Evolutionary conservation across 495 filamentous ascomycete species (phyloP), one percentile per base, ranked within the genome.

Genomic region (Bryoglossum gracile): DNA sequence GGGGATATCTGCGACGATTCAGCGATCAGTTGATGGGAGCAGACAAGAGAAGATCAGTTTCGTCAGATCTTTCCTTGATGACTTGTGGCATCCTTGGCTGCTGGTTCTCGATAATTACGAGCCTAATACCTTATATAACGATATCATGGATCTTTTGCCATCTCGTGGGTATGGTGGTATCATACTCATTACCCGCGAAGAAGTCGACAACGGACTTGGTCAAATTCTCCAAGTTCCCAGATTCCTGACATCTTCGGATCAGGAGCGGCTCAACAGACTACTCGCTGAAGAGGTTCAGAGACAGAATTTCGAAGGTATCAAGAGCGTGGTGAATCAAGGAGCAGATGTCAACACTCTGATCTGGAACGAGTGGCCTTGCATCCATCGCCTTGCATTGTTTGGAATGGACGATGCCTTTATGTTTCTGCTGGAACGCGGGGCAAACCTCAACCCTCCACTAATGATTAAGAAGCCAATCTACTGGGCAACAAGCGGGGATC

Each of bases 81-180:
- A 55, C 39, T 17, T 55, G 1, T 55, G 52, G 52, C 52, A 55
- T 35, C 52, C 52, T 33, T 55, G 52, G 52, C 34, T 55, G 3
- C 46, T 55, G 8, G 34, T 55, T 10, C 46, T 55, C 3, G 52
- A 55, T n/a, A 55, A 50, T 25, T 55, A 49, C 34, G 32, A 45
- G 4, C 40, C 45, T 2, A 21, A 18, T 17, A 35, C 23, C 4
- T 23, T 55, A 3, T 55, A 55, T 40, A 55, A 49, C 22, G 22
- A 45, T 18, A 55, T 50, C 34, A 45, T 49, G 40, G 46, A 55
- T 11, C 13, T 50, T 2, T 17, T 55, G 0, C 52, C 52, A 30
- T 22, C 11, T 16, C 38, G 38, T 10, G 52, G 52, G 23, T 49
- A 49, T 46, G 52, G 52, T 11, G 52, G 46, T 0, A 55, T 55